Conservation (phyloP, 2,329 filamentous ascomycete species). For the Cladosporium cucumerinum region DNA sequence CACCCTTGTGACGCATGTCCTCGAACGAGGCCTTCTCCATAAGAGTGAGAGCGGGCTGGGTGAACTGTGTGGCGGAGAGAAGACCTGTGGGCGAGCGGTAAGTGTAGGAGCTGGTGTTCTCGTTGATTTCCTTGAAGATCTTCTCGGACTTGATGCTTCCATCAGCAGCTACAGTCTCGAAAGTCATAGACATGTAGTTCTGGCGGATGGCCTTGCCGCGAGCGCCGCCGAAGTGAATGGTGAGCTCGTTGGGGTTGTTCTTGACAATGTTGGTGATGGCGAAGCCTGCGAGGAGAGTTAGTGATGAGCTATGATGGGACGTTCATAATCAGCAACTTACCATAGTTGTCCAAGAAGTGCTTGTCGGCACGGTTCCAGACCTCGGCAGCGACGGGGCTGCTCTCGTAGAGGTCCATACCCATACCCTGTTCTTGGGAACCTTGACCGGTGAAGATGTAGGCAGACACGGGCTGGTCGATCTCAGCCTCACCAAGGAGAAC, state of each 20-base stretch:
- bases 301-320: neutral
- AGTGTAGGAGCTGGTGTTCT: conserved; percentile 91
- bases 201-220: conserved; percentile 95
- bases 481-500: conserved; percentile 93
- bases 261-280: conserved; percentile 98
- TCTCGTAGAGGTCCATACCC: conserved; percentile 98
- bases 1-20: conserved; percentile 95
- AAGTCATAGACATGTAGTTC: conserved; percentile 99
- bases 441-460: conserved; percentile 97
- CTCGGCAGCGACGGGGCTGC: conserved; percentile 89
- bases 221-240: conserved; percentile 95
- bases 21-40: conserved; percentile 99
- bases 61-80: conserved; percentile 96
- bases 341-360: conserved; percentile 98
- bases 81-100: conserved; percentile 93
- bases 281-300: conserved; percentile 59
- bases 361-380: conserved; percentile 98
- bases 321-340: conserved; percentile 48
- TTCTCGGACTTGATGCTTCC: conserved; percentile 96
- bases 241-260: conserved; percentile 99
- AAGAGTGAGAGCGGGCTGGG: conserved; percentile 90
- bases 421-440: conserved; percentile 98
- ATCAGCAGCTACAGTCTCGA: conserved; percentile 92
- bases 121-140: conserved; percentile 97
- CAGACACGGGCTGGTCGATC: conserved; percentile 93